Evolutionary conservation across 2,329 filamentous ascomycete genomes (phyloP), one percentile per base, ranked within the genome.

Genomic region (Aschersonia sp.): DNA sequence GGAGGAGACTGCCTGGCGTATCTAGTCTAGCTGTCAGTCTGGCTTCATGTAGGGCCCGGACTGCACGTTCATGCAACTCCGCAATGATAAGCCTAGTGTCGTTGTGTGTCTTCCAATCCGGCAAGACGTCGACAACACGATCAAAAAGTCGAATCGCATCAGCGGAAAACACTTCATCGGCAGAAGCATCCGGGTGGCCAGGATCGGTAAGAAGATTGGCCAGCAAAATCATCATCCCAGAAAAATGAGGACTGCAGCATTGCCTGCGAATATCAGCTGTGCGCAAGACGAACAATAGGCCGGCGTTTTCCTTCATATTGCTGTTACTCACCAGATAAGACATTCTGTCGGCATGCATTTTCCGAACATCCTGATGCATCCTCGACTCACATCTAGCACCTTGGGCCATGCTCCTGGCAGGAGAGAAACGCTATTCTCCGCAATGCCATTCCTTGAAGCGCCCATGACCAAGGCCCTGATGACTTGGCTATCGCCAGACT

Each of bases 331-430:
- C 63, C 63, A 65, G 6, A 65, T 51, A 4, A 62, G 50, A 44
- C 57, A 60, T 38, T 66, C 61, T 4, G 57, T 60, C 3, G 57
- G 57, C 1, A 56, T 58, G 5, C 56, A 54, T 10, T 56, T 48
- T 7, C 57, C 55, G 30, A 63, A 62, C 4, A 67, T 43, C 43
- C 52, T 58, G 53, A 67, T 59, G 32, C 60, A 67, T 2, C 58
- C 56, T 4, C 65, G 56, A 30, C 62, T 64, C 5, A 63, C 48
- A 4, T 61, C 53, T 1, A 65, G 56, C 30, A 63, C 61, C n/a
- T 57, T 54, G 2, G 49, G 50, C 65, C 65, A 68, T 1, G 56
- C 59, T 3, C 54, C 53, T 0, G 58, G 57, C 41, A 61, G 47
- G 30, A 56, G 58, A 30, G 48, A 54, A 9, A 50, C 46, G 10